Evolutionary conservation across 78 protist genomes (phyloP), one percentile per base, ranked within the genome.

Genomic region (Anaeramoeba ignava): DNA sequence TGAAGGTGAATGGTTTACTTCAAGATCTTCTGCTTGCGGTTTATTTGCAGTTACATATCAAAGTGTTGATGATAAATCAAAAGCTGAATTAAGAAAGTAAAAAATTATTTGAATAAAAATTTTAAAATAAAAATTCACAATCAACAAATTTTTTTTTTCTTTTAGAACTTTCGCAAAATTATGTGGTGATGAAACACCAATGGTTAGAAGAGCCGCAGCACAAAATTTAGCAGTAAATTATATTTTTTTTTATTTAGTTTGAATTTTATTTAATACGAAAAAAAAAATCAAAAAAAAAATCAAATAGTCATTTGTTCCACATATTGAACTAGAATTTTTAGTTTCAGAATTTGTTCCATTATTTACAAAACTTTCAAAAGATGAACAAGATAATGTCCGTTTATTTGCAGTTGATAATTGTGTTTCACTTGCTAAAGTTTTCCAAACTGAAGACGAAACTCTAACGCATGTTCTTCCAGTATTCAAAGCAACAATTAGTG

Each of bases 1-100:
- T 27, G 17, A 8, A 27, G 73, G 73, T 54, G 17, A 54, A 54
- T 54, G 73, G 73, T 54, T 54, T 54, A 54, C 73, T 54, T 54
- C 73, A 54, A 54, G 73, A 54, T 54, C 73, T 54, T 54, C 73
- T 54, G 73, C 73, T 54, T 54, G 73, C 17, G 73, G 73, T 8
- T 54, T 54, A 17, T 54, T 54, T 54, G 8, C 73, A 27, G 17
- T 54, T 54, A 27, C 36, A 27, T 54, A 54, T 17, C 73, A 54
- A 54, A 54, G 17, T 17, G 73, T 54, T 54, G 73, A 54, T 54
- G 73, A 54, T 27, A 17, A 54, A 54, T 27, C 73, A 27, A 54
- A 54, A 54, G 17, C 73, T 54, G 73, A 54, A 54, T 54, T 54
- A 54, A 54, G 73, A 54, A 8, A 54, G 73, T 54, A 54, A 54